Evolutionary conservation across 1,284 basidiomycete genomes (phyloP).

Genomic region (Anthracocystis setariae): DNA sequence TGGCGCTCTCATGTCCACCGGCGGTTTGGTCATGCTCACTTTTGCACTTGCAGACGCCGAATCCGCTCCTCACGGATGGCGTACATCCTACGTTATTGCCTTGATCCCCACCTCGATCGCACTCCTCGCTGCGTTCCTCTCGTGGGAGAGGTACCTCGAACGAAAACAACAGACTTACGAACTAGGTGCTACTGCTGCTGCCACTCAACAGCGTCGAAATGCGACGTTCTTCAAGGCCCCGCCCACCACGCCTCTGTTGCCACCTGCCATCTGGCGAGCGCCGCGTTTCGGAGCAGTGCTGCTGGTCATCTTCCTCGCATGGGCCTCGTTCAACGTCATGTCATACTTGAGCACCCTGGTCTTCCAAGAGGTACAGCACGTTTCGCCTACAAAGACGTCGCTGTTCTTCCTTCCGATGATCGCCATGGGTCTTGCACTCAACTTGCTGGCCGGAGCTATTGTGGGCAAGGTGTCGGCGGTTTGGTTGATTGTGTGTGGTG

Average conservation of each 20-base stretch:
- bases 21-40: conserved; percentile 79
- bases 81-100: conserved; percentile 72
- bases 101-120: conserved; percentile 76
- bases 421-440: conserved; percentile 62
- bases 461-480: conserved; percentile 57
- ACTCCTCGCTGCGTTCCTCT: conserved; percentile 74
- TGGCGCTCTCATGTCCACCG: conserved; percentile 79
- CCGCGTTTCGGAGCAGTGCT: conserved; percentile 70
- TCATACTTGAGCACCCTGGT: conserved; percentile 52
- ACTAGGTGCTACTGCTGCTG: conserved; percentile 17
- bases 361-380: conserved; percentile 66
- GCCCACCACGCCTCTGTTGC: conserved; percentile 50
- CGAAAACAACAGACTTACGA: conserved; percentile 37
- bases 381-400: conserved; percentile 76
- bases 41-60: conserved; percentile 82
- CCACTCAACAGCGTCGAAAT: conserved; percentile 59
- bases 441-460: conserved; percentile 56
- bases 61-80: conserved; percentile 78
- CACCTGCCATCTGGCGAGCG: conserved; percentile 57
- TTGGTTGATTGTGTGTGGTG: conserved; percentile 58
- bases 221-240: conserved; percentile 70
- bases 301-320: conserved; percentile 79
- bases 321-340: conserved; percentile 73
- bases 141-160: conserved; percentile 77
- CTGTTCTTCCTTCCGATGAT: conserved; percentile 81